Conservation (phyloP, 805 yeast genomes). For the Yarrowia yakushimensis region DNA sequence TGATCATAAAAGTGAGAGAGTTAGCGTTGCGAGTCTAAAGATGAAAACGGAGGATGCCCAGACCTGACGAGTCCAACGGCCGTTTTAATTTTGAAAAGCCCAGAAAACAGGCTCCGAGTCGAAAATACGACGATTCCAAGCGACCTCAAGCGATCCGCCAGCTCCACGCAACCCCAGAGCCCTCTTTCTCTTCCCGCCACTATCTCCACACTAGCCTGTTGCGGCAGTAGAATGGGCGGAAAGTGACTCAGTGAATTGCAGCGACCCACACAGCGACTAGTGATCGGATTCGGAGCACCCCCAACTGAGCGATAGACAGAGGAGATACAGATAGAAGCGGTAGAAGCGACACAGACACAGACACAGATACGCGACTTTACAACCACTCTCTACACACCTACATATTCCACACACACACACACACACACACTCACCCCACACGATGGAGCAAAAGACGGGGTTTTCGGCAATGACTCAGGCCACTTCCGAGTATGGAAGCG, state of each 20-base stretch:
- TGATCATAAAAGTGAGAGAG: background rate
- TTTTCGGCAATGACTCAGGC: conserved; percentile 13
- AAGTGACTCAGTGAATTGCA: conserved; percentile 1
- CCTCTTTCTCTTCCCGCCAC: background rate
- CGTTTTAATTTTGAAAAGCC: background rate
- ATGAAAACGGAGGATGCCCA: background rate
- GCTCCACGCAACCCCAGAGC: background rate
- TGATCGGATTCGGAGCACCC: no score
- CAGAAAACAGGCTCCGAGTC: no score
- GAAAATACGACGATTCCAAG: background rate
- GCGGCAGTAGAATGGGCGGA: background rate
- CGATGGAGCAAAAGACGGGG: background rate
- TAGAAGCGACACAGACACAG: background rate
- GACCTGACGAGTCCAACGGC: background rate
- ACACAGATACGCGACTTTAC: background rate
- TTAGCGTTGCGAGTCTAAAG: background rate
- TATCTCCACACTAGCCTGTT: background rate
- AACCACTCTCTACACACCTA: background rate
- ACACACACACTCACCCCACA: no score
- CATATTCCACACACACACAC: background rate
- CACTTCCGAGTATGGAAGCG: background rate
- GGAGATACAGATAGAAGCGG: background rate
- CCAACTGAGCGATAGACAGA: no score
- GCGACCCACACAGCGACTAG: background rate
- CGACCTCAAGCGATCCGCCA: background rate